Evolutionary conservation across 805 yeast species (phyloP).

Genomic region (Candida ponderosae): DNA sequence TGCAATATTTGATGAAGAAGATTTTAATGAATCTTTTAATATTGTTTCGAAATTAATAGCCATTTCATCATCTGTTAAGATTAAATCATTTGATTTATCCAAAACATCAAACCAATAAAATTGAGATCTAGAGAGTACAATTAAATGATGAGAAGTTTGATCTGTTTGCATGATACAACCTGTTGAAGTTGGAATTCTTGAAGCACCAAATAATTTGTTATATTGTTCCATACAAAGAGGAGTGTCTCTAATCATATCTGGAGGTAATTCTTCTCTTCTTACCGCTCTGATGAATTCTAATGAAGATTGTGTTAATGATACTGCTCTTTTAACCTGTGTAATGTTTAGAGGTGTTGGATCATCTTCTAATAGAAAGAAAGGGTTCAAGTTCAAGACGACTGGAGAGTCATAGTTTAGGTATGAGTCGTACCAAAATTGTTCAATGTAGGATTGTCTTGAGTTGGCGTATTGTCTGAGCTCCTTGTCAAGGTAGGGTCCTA

Average conservation of each 20-base stretch:
- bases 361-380: constrained; percentile 84
- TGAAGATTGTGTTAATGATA: constrained; percentile 68
- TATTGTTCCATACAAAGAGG: constrained; percentile 90
- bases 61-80: constrained; percentile 69
- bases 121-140: constrained; percentile 78
- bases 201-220: constrained; percentile 76
- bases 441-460: constrained; percentile 72
- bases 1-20: constrained; percentile 55
- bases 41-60: constrained; percentile 69
- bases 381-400: constrained; percentile 86
- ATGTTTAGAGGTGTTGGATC: constrained; percentile 59
- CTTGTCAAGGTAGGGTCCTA: constrained; percentile 52
- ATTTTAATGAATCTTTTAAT: constrained; percentile 54
- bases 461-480: constrained; percentile 55
- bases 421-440: constrained; percentile 92
- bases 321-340: constrained; percentile 70
- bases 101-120: constrained; percentile 94
- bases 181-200: constrained; percentile 73
- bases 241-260: constrained; percentile 58
- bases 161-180: constrained; percentile 88
- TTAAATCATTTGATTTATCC: constrained; percentile 61
- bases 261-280: constrained; percentile 63
- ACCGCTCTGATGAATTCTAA: constrained; percentile 75
- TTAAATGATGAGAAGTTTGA: constrained; percentile 65
- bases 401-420: constrained; percentile 83